Evolutionary conservation across 2,329 filamentous ascomycete genomes (phyloP).

Genomic region (Myriosclerotinia curreyana): DNA sequence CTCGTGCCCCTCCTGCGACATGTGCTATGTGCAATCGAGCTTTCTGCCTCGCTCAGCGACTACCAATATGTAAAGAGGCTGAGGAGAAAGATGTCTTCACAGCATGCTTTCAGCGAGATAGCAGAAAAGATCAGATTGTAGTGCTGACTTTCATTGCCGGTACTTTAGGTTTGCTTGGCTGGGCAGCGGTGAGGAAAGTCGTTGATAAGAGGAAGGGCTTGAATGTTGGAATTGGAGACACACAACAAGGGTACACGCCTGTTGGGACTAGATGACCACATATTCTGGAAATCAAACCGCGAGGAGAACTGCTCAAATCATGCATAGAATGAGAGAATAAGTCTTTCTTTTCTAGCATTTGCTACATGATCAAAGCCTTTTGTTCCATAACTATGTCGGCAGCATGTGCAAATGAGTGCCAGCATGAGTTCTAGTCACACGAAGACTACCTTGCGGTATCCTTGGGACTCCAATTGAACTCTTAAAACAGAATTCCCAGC

Average conservation of each 20-base stretch:
- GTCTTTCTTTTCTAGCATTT: neutral
- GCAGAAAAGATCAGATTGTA: constrained; percentile 63
- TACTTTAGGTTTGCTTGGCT: constrained; percentile 57
- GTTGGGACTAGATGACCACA: constrained; percentile 28
- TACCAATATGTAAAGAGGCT: constrained; percentile 62
- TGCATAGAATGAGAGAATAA: neutral
- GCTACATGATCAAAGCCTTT: neutral
- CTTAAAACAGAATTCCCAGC: neutral
- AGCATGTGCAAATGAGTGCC: neutral
- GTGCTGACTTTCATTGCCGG: constrained; percentile 62
- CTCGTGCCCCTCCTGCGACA: constrained; percentile 44
- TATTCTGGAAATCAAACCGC: neutral
- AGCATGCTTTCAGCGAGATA: constrained; percentile 64
- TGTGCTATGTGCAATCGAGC: constrained; percentile 63
- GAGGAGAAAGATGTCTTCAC: constrained; percentile 61
- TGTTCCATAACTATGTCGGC: neutral
- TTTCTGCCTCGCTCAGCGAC: constrained; percentile 58
- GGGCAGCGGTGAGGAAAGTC: constrained; percentile 54
- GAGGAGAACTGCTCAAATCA: neutral
- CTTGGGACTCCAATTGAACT: neutral
- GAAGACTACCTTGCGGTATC: neutral
- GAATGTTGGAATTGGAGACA: constrained; percentile 27
- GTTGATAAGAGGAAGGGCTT: constrained; percentile 44
- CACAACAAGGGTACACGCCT: constrained; percentile 32
- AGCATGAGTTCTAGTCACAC: too few species aligned